Base-by-base conservation (phyloP, 805 yeast species). In the Candida broadrunensis region DNA sequence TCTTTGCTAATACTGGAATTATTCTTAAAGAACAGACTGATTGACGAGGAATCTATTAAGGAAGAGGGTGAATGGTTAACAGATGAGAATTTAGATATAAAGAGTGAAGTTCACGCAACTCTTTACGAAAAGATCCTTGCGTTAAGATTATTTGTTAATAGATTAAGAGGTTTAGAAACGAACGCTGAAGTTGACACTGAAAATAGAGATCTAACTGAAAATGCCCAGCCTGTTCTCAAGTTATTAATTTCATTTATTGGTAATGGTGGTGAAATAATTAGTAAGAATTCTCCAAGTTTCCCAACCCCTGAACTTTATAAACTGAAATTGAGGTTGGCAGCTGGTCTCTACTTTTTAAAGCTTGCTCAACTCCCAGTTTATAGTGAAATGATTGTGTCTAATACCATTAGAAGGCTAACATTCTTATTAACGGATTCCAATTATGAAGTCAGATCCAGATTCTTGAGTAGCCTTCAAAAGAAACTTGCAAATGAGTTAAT, bases 181-280 rank as follows among this genome's bases (percentile, higher is more conserved):
- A 2, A 9, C 14, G 49, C 50, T 20, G 52, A 60, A 2, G 62
- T 63, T 0, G 39, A 33, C 7, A 30, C 18, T 20, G 54, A 60
- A 2, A 72, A 69, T 3, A 65, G 60, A 9, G 61, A 67, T 9
- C 56, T 73, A 2, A 60, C 73, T 2, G 40, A 49, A 39, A 61
- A 74, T 32, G 78, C 84, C 0, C 77, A 73, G 41, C 87, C 88
- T 13, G 80, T 85, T 0, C 60, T 88, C 45, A 85, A 83, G 50
- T 61, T 88, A 20, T 67, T 88, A 23, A 68, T 78, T 25, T 78
- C 88, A 1, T 65, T 86, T 25, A 77, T 88, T 36, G 78, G 81
- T 1, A 83, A 83, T 55, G 85, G 85, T 34, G 96, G 96, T 21
- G 96, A 89, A 52, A 73, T 88, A 24, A 77, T 82, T 47, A 75